phyloP scores from a whole-genome alignment of 352 stramenopile species.

The Bremia lactucae region DNA sequence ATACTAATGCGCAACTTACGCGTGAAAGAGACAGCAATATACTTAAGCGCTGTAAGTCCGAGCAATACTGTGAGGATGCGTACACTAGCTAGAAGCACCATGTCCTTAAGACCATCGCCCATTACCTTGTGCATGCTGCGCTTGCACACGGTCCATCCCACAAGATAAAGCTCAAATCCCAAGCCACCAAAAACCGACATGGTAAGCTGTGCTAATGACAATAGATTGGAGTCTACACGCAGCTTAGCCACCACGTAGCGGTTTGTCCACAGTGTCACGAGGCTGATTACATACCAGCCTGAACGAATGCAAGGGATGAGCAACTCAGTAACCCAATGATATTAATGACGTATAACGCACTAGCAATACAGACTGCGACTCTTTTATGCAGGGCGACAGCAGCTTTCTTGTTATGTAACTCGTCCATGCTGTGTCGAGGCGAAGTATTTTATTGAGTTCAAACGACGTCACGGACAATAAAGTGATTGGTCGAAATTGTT shows the following conservation, averaged over 20 bases:
- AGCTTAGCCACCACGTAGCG: constrained; percentile 70
- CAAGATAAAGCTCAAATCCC: constrained; percentile 55
- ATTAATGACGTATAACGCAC: no score
- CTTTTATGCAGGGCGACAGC: no score
- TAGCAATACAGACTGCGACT: no score
- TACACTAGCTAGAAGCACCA: constrained; percentile 68
- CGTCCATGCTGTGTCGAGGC: no score
- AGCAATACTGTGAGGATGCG: constrained; percentile 84
- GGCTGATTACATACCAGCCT: constrained; percentile 76
- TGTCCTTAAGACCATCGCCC: constrained; percentile 65
- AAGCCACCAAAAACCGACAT: constrained; percentile 72
- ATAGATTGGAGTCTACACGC: constrained; percentile 61
- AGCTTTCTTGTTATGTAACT: no score
- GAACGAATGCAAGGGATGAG: not conserved
- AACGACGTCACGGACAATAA: no score
- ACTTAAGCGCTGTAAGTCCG: constrained; percentile 84
- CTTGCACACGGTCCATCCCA: constrained; percentile 54
- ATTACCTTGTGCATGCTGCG: constrained; percentile 35
- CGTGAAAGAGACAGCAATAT: constrained; percentile 87
- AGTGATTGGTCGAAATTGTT: no score
- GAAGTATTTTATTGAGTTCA: no score
- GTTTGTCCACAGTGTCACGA: constrained; percentile 78
- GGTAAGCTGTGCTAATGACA: constrained; percentile 65
- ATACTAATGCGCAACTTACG: constrained; percentile 28
- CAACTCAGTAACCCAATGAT: no score